A percentile compares a stretch with the other conserved stretches of the same genome.
These are phyloP conservation scores for Lentinus tigrinus DNA, from an alignment of 768 basidiomycete species.

Conservation along the genomic window DNA sequence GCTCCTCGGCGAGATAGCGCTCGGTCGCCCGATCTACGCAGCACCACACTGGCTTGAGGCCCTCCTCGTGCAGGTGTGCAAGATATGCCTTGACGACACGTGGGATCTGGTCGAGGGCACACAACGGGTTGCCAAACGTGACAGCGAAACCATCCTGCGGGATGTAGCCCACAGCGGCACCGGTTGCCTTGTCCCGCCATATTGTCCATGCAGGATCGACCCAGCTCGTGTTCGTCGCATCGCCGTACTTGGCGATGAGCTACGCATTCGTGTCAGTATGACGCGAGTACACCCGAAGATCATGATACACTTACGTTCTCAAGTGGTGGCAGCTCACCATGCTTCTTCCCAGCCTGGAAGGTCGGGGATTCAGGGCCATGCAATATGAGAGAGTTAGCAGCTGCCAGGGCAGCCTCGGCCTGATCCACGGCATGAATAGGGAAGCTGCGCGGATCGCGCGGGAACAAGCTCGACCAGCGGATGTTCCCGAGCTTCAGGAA, in stretches of 20 bases:
- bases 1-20: conserved; percentile 45
- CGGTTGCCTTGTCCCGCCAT: conserved; percentile 52
- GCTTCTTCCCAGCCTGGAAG: conserved; percentile 22
- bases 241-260: conserved; percentile 65
- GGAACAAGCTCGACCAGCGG: conserved; percentile 88
- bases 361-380: conserved; percentile 30
- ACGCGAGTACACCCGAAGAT: background rate
- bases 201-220: conserved; percentile 52
- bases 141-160: conserved; percentile 51
- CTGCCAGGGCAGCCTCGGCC: conserved; percentile 21
- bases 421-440: conserved; percentile 24
- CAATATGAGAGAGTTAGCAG: conserved; percentile 26
- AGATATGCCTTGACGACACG: conserved; percentile 50
- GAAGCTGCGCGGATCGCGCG: conserved; percentile 93
- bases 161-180: conserved; percentile 65
- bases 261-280: conserved; percentile 5
- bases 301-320: conserved; percentile 28
- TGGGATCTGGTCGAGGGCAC: conserved; percentile 35
- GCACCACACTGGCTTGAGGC: conserved; percentile 56
- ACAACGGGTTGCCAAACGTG: conserved; percentile 62
- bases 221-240: conserved; percentile 70
- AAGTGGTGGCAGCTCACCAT: conserved; percentile 30
- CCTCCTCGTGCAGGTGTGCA: conserved; percentile 37
- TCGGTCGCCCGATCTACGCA: conserved; percentile 56
- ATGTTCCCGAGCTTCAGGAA: conserved; percentile 97